Conservation (phyloP, 2,329 filamentous ascomycete species). For the Dichotomopilus funicola region DNA sequence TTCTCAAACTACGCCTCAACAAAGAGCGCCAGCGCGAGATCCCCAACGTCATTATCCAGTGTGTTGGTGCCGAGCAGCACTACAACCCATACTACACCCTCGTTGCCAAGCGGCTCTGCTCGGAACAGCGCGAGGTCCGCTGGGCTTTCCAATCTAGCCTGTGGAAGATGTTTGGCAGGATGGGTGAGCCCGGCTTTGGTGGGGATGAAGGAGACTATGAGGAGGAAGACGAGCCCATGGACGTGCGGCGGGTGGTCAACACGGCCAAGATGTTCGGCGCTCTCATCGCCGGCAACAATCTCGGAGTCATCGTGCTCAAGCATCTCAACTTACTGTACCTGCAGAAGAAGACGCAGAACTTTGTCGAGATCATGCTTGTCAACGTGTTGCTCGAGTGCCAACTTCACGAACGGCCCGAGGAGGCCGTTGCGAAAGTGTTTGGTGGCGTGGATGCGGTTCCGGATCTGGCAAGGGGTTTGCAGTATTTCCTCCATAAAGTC, state of each 20-base stretch:
- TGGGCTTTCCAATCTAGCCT: conserved; percentile 84
- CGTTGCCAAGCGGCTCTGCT: conserved; percentile 71
- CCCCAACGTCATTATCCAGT: conserved; percentile 79
- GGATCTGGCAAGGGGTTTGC: conserved; percentile 65
- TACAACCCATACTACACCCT: conserved; percentile 95
- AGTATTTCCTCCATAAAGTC: conserved; percentile 73
- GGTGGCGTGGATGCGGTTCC: conserved; percentile 55
- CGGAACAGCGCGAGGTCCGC: conserved; percentile 60
- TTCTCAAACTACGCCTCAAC: conserved; percentile 78
- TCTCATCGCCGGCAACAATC: conserved; percentile 40
- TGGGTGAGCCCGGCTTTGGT: conserved; percentile 74
- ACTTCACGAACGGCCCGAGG: conserved; percentile 41
- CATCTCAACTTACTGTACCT: conserved; percentile 73
- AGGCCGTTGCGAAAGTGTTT: conserved; percentile 60
- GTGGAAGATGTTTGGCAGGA: conserved; percentile 75
- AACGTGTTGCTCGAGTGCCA: conserved; percentile 65
- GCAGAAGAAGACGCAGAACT: conserved; percentile 66
- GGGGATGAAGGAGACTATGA: conserved; percentile 55
- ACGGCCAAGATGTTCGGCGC: conserved; percentile 49
- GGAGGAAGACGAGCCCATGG: conserved; percentile 39
- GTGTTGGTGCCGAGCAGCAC: conserved; percentile 69
- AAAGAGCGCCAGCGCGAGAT: conserved; percentile 82
- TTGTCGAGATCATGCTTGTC: conserved; percentile 75
- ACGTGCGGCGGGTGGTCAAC: conserved; percentile 45
- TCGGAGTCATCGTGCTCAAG: conserved; percentile 50